phyloP scores from a whole-genome alignment of 2,329 filamentous ascomycete species.

The Penicillium sp. region DNA sequence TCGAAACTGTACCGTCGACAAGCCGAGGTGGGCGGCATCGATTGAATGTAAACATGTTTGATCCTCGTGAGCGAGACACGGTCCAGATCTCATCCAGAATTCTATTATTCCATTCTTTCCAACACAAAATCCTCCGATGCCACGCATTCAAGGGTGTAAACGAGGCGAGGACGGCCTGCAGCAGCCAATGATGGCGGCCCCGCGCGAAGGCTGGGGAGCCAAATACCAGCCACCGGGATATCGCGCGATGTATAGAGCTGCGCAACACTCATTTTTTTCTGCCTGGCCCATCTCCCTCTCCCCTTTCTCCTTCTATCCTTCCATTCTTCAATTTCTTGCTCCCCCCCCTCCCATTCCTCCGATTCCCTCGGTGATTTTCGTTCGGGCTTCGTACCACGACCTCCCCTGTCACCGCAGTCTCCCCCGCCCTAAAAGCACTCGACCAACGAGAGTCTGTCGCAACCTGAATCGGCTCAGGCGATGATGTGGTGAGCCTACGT shows the following conservation, averaged over 20 bases:
- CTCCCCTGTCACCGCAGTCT: slow-evolving; percentile 4
- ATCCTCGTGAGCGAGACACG: no score
- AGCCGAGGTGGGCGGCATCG: neutral
- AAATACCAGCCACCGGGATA: slow-evolving; percentile 32
- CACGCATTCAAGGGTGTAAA: neutral
- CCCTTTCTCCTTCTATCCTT: slow-evolving; percentile 3
- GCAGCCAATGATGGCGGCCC: slow-evolving; percentile 8
- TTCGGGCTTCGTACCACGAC: slow-evolving; percentile 3
- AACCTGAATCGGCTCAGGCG: slow-evolving; percentile 9
- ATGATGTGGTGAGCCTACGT: slow-evolving; percentile 19
- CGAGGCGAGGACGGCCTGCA: neutral
- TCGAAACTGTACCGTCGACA: no score
- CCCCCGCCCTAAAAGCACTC: slow-evolving; percentile 4
- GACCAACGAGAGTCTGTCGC: slow-evolving; percentile 3
- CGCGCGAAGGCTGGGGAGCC: slow-evolving; percentile 28
- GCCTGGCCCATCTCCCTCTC: slow-evolving; percentile 2
- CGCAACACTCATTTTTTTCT: slow-evolving; percentile 6
- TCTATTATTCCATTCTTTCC: no score
- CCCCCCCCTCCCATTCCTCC: neutral
- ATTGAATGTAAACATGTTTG: no score
- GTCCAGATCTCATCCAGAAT: no score
- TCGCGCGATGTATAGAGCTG: slow-evolving; percentile 19
- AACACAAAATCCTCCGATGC: neutral
- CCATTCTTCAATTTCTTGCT: slow-evolving; percentile 6
- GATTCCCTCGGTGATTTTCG: neutral